Evolutionary conservation across 768 basidiomycete genomes (phyloP).

Genomic region (Fistulinella prunicolor): DNA sequence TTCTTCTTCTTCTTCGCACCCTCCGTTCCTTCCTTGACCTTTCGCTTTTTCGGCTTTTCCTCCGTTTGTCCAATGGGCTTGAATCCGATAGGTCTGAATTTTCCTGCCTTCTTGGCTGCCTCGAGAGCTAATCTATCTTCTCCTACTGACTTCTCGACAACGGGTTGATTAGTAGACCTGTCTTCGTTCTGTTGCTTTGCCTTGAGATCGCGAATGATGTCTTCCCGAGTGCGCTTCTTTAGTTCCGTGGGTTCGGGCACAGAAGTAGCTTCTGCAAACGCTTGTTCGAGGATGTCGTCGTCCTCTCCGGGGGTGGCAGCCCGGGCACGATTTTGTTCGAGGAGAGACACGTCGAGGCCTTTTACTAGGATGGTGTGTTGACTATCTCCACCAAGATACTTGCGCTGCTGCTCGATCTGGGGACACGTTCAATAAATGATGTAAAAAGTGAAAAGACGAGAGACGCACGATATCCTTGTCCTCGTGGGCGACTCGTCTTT

Average conservation of each 20-base stretch:
- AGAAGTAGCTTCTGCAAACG: conserved; percentile 50
- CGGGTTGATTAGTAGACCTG: conserved; percentile 9
- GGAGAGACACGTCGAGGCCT: conserved; percentile 81
- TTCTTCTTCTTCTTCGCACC: conserved; percentile 62
- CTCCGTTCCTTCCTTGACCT: conserved; percentile 36
- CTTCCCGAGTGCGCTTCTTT: conserved; percentile 76
- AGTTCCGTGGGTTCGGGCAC: conserved; percentile 25
- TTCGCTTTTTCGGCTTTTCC: conserved; percentile 48
- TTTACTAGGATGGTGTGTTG: conserved; percentile 87
- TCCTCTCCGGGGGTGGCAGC: conserved; percentile 56
- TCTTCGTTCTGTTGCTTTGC: conserved; percentile 45
- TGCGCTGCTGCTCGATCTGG: conserved; percentile 73
- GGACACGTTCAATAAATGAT: not conserved
- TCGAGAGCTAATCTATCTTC: conserved; percentile 30
- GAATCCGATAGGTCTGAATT: conserved; percentile 58
- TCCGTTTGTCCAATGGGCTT: conserved; percentile 52
- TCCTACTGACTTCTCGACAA: conserved; percentile 12
- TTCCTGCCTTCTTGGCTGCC: conserved; percentile 38
- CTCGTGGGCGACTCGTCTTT: conserved; percentile 55
- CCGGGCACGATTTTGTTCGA: conserved; percentile 81
- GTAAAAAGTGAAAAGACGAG: not conserved
- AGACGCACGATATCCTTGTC: conserved; percentile 57
- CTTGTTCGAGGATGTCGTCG: conserved; percentile 80
- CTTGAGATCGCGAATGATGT: conserved; percentile 72
- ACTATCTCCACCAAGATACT: conserved; percentile 80